A percentile compares a stretch with the other conserved stretches of the same genome.
These are phyloP conservation scores for Fagopyrum homotropicum DNA, from an alignment of 148 eudicot species.

Conservation along the genomic window DNA sequence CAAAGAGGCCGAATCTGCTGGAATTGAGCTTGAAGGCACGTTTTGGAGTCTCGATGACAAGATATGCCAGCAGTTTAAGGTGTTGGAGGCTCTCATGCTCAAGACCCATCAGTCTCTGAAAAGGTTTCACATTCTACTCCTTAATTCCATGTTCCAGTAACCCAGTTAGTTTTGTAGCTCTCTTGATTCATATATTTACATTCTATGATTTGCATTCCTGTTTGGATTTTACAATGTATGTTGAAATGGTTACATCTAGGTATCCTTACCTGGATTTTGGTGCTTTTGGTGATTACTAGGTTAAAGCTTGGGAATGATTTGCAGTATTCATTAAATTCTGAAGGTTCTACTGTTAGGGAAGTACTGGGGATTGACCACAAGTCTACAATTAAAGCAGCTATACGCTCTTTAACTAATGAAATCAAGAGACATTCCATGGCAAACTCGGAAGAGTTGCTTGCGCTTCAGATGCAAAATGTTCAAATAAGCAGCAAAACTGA, in stretches of 20 bases:
- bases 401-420: constrained; percentile 49
- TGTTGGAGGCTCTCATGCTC: constrained; percentile 54
- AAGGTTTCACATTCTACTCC: constrained; percentile 33
- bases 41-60: constrained; percentile 61
- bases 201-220: not conserved
- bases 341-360: constrained; percentile 67
- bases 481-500: constrained; percentile 57
- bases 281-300: constrained; percentile 29
- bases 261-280: not conserved
- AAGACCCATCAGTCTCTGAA: constrained; percentile 80
- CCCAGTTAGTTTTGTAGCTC: not conserved
- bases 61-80: constrained; percentile 59
- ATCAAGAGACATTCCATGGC: constrained; percentile 48
- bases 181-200: not conserved
- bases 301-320: constrained; percentile 71
- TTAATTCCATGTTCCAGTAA: not conserved
- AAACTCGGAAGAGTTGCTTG: constrained; percentile 63
- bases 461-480: constrained; percentile 61
- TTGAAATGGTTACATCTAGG: not conserved
- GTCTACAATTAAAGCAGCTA: constrained; percentile 60
- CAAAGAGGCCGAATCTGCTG: constrained; percentile 54
- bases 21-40: constrained; percentile 85
- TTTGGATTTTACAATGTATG: not conserved
- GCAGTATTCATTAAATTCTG: constrained; percentile 52
- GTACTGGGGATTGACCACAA: constrained; percentile 77